Evolutionary conservation across 257 asterid genomes (phyloP).

Genomic region (Forsythia viridissima): DNA sequence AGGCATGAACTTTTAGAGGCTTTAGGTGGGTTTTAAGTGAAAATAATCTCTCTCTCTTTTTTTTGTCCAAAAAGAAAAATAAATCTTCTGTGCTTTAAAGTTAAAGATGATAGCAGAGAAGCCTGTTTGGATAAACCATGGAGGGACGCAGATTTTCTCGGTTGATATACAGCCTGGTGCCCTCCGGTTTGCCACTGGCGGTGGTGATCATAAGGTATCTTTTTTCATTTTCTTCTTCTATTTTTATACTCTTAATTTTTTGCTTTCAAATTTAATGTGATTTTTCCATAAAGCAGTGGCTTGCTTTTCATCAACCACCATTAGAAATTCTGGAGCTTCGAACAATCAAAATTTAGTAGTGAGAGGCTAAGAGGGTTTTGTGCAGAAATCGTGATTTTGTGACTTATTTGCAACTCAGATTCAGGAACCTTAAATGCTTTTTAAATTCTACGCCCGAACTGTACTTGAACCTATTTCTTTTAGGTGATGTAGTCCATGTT

Average conservation of each 20-base stretch:
- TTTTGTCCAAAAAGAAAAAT: background rate
- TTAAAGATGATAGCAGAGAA: conserved; percentile 76
- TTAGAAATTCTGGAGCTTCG: background rate
- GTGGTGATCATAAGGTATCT: conserved; percentile 92
- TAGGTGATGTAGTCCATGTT: background rate
- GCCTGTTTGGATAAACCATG: conserved; percentile 86
- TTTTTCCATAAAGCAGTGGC: background rate
- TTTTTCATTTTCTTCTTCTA: conserved; percentile 1
- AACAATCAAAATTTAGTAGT: background rate
- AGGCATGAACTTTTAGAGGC: conserved; percentile 32
- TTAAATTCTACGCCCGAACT: background rate
- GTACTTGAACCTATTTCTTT: background rate
- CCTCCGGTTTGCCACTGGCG: conserved; percentile 97
- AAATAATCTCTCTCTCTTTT: conserved; percentile 3
- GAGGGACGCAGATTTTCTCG: conserved; percentile 85
- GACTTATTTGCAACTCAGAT: background rate
- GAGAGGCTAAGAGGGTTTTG: background rate
- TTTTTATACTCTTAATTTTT: background rate
- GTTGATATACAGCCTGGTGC: conserved; percentile 98
- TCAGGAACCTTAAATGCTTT: background rate
- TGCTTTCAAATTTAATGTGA: background rate
- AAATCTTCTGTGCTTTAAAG: conserved; percentile 11
- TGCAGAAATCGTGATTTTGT: background rate
- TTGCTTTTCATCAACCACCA: background rate
- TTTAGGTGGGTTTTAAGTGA: conserved; percentile 37